Evolutionary conservation across 495 filamentous ascomycete genomes (phyloP), one percentile per base, ranked within the genome.

Genomic region (Penicillium longicatenatum): DNA sequence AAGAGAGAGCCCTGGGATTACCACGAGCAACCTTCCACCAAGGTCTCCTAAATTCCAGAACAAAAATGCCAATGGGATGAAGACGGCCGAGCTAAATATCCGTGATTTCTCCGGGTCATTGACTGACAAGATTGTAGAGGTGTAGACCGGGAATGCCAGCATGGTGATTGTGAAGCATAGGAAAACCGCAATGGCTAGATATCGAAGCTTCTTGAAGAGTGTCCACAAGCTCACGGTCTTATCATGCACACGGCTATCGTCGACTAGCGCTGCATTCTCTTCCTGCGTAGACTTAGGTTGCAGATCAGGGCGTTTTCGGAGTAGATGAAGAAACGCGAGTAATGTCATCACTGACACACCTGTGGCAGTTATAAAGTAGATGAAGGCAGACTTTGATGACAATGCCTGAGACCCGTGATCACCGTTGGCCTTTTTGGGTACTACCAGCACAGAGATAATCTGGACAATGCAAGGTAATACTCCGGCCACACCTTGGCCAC

Each of bases 21-120:
- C 78, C 14, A 91, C 88, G 0, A 82, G 42, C n/a, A 94, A 75
- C 2, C 95, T 81, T 0, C 93, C 93, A 9, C 80, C 29, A 5
- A 98, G 77, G 68, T 99, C 94, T 35, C 94, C 94, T 6, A 86
- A 63, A 63, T 98, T 99, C 94, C 94, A 99, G 62, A 96, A 82
- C 29, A 99, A 83, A 73, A 98, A 97, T 9, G 81, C 90, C 4
- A 97, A 78, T 1, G 94, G 93, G 50, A 97, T 91, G 73, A 98
- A 99, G 33, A 85, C 84, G 4, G 86, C 75, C 0, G 88, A 83
- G 26, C 84, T 78, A 55, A 91, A 86, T 24, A 97, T 69, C n/a
- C 81, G 75, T 14, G 84, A 77, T 2, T 81, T 69, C 19, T 75
- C 66, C 1, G 70, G 39, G 5, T 75, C 61, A n/a, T 77, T 77